Percentiles rank a stretch among this genome's conserved stretches.
Conservation (phyloP, 495 filamentous ascomycete species). For the Xylaria nigripes region DNA sequence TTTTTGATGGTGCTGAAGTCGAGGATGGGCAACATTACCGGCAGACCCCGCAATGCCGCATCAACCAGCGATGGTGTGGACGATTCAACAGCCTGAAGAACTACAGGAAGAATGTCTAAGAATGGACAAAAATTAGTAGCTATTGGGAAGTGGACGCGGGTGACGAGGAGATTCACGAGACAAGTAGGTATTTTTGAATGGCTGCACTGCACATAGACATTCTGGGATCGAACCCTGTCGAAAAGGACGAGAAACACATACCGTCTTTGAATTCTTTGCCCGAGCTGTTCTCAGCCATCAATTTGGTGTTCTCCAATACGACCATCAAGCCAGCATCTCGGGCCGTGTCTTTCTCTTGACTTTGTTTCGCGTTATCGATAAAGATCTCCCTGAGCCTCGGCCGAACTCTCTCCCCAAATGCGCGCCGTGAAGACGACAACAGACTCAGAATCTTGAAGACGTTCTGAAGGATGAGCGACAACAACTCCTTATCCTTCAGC, state of each 20-base stretch:
- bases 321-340: constrained; percentile 88
- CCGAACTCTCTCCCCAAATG: constrained; percentile 75
- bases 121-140: neutral
- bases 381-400: constrained; percentile 81
- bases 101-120: constrained; percentile 74
- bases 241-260: constrained; percentile 27
- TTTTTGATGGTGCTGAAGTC: constrained; percentile 96
- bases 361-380: constrained; percentile 43
- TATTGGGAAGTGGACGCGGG: neutral
- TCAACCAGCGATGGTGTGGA: constrained; percentile 83
- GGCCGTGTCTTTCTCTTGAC: constrained; percentile 65
- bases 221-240: neutral
- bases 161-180: constrained; percentile 11
- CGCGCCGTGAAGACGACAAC: constrained; percentile 64
- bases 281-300: constrained; percentile 69
- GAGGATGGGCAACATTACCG: constrained; percentile 65
- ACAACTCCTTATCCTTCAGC: constrained; percentile 77
- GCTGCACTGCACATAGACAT: neutral
- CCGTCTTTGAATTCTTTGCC: constrained; percentile 93
- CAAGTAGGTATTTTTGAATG: neutral
- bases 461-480: constrained; percentile 78
- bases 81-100: constrained; percentile 74
- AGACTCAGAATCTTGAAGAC: constrained; percentile 77
- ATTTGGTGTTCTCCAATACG: constrained; percentile 68
- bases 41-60: constrained; percentile 65